Base-by-base conservation (phyloP, 768 basidiomycete genomes). In the Agrocybe pediades region DNA sequence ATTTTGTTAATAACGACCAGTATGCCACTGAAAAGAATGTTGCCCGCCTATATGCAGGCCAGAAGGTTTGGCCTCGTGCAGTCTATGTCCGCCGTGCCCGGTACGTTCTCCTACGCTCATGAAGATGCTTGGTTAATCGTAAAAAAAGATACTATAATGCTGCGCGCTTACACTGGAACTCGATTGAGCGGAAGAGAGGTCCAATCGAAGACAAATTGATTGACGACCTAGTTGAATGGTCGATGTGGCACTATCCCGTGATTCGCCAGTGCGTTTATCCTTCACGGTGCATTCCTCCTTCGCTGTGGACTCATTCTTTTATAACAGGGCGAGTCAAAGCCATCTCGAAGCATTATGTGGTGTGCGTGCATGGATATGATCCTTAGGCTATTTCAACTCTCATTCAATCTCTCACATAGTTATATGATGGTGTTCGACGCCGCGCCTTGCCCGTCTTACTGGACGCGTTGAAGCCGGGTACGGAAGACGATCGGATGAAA, bases 401-500 rank as follows among this genome's bases (percentile, higher is more conserved):
- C 20, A 41, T 33, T 20, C 17, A 36, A 7, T 23, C 2, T 30
- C 33, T 27, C 23, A 17, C 23, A 33, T 41, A 89, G 87, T 67
- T 76, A 2, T 90, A 85, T 60, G 89, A 90, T 62, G 89, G 87
- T 4, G 78, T 87, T 30, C 76, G 85, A 27, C 77, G 76, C 15
- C 81, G 87, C n/a, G 79, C 80, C 30, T 72, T 88, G 17, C 86
- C 87, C 8, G 55, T 72, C 40, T 66, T 88, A n/a, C 81, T 83
- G 55, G 67, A 75, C 36, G 80, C 82, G 4, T 70, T 88, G 47
- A 75, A 81, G 46, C 84, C 86, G 6, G 90, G 87, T 2, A 80
- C 79, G 17, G 92, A 95, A 33, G 90, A 91, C 60, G 91, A 93
- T 65, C 80, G 88, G n/a, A 91, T 94, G 86, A 95, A 97, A 72